Conservation (phyloP, 495 filamentous ascomycete genomes). For the Coniosporium apollinis region DNA sequence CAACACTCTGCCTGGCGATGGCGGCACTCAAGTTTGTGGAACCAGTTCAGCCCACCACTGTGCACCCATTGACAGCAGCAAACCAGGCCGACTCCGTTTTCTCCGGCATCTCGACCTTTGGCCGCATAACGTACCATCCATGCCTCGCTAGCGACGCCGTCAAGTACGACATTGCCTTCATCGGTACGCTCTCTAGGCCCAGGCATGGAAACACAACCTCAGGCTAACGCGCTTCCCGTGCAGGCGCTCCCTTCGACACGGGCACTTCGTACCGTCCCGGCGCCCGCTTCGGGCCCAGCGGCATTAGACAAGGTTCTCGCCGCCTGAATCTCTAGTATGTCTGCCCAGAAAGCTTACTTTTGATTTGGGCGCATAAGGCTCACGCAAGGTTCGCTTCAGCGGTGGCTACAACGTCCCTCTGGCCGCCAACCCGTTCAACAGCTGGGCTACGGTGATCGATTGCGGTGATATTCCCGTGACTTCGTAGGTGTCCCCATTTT, state of each 20-base stretch:
- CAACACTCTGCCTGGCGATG: conserved; percentile 48
- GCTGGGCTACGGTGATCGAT: conserved; percentile 26
- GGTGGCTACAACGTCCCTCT: conserved; percentile 45
- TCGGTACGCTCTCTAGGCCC: conserved; percentile 12
- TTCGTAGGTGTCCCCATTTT: conserved; percentile 24
- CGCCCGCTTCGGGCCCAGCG: conserved; percentile 66
- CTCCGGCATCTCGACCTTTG: conserved; percentile 41
- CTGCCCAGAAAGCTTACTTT: conserved; percentile 11
- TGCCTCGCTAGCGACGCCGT: conserved; percentile 48
- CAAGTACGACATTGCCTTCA: conserved; percentile 28
- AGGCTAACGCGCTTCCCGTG: not conserved
- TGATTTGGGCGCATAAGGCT: conserved; percentile 24
- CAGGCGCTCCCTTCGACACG: conserved; percentile 45
- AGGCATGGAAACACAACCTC: not conserved
- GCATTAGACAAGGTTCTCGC: conserved; percentile 65
- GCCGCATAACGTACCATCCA: conserved; percentile 58
- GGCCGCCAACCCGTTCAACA: conserved; percentile 26
- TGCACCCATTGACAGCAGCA: not conserved
- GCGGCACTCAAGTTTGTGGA: conserved; percentile 40
- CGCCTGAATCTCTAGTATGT: conserved; percentile 52
- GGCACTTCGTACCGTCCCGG: conserved; percentile 67
- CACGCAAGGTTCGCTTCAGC: conserved; percentile 36
- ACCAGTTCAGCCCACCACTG: not conserved
- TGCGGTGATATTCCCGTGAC: conserved; percentile 28
- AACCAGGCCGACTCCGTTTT: conserved; percentile 44